Evolutionary conservation across 2,329 filamentous ascomycete species (phyloP).

Genomic region (Hymenotorrendiella dingleyae): DNA sequence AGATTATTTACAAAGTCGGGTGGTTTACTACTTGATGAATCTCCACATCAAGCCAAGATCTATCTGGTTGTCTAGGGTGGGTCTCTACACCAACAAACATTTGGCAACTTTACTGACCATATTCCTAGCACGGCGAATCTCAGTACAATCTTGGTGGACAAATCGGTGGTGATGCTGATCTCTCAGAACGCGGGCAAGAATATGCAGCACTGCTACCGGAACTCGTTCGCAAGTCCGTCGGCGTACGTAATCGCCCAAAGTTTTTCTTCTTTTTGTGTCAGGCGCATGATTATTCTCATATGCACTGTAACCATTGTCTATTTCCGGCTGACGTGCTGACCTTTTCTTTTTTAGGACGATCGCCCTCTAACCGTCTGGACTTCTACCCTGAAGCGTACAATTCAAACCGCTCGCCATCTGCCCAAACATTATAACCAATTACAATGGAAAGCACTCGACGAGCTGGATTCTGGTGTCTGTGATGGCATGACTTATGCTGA

Average conservation of each 20-base stretch:
- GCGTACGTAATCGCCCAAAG: conserved; percentile 49
- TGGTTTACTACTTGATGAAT: conserved; percentile 98
- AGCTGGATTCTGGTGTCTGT: conserved; percentile 93
- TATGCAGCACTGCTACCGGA: conserved; percentile 83
- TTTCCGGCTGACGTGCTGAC: no score
- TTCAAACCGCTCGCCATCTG: conserved; percentile 82
- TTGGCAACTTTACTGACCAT: conserved; percentile 15
- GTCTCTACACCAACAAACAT: conserved; percentile 29
- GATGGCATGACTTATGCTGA: conserved; percentile 85
- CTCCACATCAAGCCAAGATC: conserved; percentile 93
- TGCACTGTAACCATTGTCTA: conserved; percentile 1
- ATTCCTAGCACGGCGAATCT: conserved; percentile 78
- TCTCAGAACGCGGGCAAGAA: conserved; percentile 79
- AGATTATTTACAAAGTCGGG: conserved; percentile 91
- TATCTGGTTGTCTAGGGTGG: conserved; percentile 89
- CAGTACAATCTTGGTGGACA: conserved; percentile 84
- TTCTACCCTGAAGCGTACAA: conserved; percentile 75
- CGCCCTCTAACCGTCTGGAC: conserved; percentile 68
- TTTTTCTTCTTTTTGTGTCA: not conserved
- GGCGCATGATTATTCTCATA: not conserved
- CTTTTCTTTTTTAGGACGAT: conserved; percentile 42
- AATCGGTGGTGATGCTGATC: conserved; percentile 85
- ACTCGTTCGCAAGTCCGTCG: conserved; percentile 78
- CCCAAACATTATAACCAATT: conserved; percentile 82
- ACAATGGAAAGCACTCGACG: conserved; percentile 97